These are phyloP conservation scores for Kickxella alabastrina DNA, from an alignment of 192 early-diverging fungal genomes.

Conservation along the genomic window DNA sequence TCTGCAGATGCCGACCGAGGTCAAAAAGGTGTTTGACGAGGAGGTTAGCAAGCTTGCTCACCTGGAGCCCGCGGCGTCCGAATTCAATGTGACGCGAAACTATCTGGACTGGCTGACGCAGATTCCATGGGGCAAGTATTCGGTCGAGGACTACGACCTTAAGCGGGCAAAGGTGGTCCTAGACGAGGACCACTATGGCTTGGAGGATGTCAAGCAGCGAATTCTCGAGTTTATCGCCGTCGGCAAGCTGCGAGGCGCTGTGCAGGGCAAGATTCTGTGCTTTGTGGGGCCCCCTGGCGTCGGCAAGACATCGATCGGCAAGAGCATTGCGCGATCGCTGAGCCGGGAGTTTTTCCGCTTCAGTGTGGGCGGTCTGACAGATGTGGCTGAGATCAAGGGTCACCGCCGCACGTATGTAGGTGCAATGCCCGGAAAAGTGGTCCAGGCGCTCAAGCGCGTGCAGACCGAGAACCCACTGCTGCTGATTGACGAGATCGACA, in stretches of 20 bases:
- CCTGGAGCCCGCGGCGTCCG: slow-evolving; percentile 91
- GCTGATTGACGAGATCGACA: slow-evolving; percentile 99
- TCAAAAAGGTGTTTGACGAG: slow-evolving; percentile 97
- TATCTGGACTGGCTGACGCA: slow-evolving; percentile 98
- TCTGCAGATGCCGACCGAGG: slow-evolving; percentile 83
- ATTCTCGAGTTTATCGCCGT: slow-evolving; percentile 99
- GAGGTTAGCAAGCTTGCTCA: slow-evolving; percentile 91
- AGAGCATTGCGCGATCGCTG: slow-evolving; percentile 93
- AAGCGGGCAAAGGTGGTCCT: slow-evolving; percentile 78
- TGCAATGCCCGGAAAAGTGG: slow-evolving; percentile 99
- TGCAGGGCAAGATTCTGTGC: slow-evolving; percentile 98
- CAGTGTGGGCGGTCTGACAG: slow-evolving; percentile 93
- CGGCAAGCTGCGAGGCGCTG: slow-evolving; percentile 88
- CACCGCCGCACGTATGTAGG: slow-evolving; percentile 98
- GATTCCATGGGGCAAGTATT: slow-evolving; percentile 92
- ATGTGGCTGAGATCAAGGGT: slow-evolving; percentile 99
- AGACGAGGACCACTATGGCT: slow-evolving; percentile 99
- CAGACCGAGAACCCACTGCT: slow-evolving; percentile 98
- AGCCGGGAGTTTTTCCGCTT: slow-evolving; percentile 95
- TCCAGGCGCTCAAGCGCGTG: slow-evolving; percentile 98
- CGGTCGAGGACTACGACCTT: slow-evolving; percentile 91
- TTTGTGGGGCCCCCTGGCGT: slow-evolving; percentile 99
- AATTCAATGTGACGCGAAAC: slow-evolving; percentile 98
- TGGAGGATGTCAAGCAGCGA: slow-evolving; percentile 98
- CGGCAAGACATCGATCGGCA: slow-evolving; percentile 98